These are phyloP conservation scores for Periconia sp. DNA, from an alignment of 2,329 filamentous ascomycete species.

Conservation along the genomic window DNA sequence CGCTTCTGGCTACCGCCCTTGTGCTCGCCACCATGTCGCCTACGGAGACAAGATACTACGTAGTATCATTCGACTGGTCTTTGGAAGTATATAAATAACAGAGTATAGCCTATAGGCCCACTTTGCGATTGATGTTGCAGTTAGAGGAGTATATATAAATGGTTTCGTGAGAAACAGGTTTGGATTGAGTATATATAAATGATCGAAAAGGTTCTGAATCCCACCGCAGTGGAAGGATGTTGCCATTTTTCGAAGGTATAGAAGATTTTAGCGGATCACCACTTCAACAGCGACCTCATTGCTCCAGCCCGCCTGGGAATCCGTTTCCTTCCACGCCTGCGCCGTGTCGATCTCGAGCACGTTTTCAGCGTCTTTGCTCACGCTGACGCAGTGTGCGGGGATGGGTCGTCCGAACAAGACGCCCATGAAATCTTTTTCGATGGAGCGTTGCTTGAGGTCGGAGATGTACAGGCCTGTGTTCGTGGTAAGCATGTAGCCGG, in stretches of 20 bases:
- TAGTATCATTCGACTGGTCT: no score
- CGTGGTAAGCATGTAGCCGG: slow-evolving; percentile 4
- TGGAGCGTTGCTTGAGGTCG: slow-evolving; percentile 60
- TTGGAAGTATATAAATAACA: no score
- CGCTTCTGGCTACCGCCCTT: no score
- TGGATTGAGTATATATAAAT: no score
- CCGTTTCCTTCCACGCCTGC: slow-evolving; percentile 75
- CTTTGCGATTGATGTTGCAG: no score
- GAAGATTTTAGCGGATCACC: slow-evolving; percentile 24
- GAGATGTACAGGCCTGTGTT: slow-evolving; percentile 73
- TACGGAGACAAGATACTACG: no score
- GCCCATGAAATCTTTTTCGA: slow-evolving; percentile 70
- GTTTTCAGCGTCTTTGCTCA: slow-evolving; percentile 54
- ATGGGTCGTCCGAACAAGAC: slow-evolving; percentile 73
- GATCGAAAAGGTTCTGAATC: no score
- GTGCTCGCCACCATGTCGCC: no score
- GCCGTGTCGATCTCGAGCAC: slow-evolving; percentile 78
- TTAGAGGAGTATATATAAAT: no score
- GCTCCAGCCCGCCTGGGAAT: slow-evolving; percentile 70
- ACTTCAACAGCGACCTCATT: slow-evolving; percentile 55
- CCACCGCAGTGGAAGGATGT: no score
- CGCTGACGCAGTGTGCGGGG: slow-evolving; percentile 64
- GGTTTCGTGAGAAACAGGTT: no score
- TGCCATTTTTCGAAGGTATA: not conserved
- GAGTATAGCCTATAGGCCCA: no score